Evolutionary conservation across 2,329 filamentous ascomycete genomes (phyloP).

Genomic region (Capronia epimyces): DNA sequence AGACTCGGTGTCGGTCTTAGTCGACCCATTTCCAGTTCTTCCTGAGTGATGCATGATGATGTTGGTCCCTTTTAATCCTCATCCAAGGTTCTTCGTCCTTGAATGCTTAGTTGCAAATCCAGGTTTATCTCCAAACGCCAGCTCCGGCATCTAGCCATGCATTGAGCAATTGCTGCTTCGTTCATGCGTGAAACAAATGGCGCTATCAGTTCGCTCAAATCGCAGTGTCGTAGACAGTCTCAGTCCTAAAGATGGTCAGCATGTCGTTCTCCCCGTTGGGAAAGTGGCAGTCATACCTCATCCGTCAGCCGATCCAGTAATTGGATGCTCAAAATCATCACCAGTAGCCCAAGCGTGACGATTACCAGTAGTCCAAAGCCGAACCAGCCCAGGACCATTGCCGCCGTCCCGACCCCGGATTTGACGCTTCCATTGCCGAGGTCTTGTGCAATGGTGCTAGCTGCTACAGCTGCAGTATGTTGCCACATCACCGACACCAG

Average conservation of each 20-base stretch:
- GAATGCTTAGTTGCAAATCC: slow-evolving; percentile 5
- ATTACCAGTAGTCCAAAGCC: slow-evolving; percentile 88
- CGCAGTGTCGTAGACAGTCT: slow-evolving; percentile 1
- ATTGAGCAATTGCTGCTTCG: background rate
- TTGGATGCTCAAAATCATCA: slow-evolving; percentile 93
- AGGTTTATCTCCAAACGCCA: slow-evolving; percentile 7
- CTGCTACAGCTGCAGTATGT: slow-evolving; percentile 93
- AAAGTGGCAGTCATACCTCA: slow-evolving; percentile 31
- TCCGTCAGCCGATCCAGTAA: slow-evolving; percentile 60
- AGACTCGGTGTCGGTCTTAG: background rate
- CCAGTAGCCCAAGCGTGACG: slow-evolving; percentile 85
- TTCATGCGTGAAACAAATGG: slow-evolving; percentile 2
- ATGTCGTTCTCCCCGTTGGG: background rate
- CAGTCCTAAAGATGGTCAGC: slow-evolving; percentile 12
- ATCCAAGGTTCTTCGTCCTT: background rate
- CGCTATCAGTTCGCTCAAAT: slow-evolving; percentile 7
- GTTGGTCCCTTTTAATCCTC: background rate
- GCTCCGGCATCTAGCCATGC: background rate
- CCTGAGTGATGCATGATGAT: background rate
- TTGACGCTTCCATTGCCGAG: slow-evolving; percentile 83
- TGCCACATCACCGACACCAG: slow-evolving; percentile 57
- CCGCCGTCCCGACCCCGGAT: slow-evolving; percentile 83
- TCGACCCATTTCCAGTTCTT: background rate
- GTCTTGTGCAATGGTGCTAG: slow-evolving; percentile 87
- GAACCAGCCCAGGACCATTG: slow-evolving; percentile 98